Base-by-base conservation (phyloP, 768 basidiomycete species). In the Bullera alba region DNA sequence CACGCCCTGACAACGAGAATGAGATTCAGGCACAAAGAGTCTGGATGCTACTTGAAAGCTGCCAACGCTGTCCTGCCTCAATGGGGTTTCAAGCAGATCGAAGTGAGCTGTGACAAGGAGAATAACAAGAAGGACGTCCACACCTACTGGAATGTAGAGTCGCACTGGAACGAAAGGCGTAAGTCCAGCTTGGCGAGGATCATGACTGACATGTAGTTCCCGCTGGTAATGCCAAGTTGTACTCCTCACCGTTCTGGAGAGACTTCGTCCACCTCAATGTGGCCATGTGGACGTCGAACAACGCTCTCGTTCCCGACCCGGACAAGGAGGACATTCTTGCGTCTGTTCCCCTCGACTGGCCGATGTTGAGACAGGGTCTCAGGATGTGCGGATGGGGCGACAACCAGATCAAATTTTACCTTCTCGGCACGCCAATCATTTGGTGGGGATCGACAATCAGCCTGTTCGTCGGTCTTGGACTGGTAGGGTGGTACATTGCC, bases 251-350 rank as follows among this genome's bases (percentile, higher is more conserved):
- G 0, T 99, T 99, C 79, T 75, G 93, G 39, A 83, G 86, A 45
- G 93, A 99, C 75, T 99, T 99, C 74, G 92, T 89, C 84, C 93
- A 99, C 70, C 81, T 99, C 50, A 99, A 99, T 66, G 89, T 99
- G 22, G 95, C 92, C 6, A 99, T 99, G 95, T 91, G 92, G 88
- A 95, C 93, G 0, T 96, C 95, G 4, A 99, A 99, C 76, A 99
- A 99, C 67, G 93, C 95, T 0, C 83, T 99, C 48, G 72, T 97
- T 34, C 95, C 95, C 1, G 91, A 99, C 65, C 90, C 93, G 0
- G 95, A 99, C 77, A 97, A 97, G 75, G 89, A 93, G 61, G 95
- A 99, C 70, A 89, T 96, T 67, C 82, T 99, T 45, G 95, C 93
- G 0, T 93, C 90, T 28, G 81, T 80, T 60, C 92, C 93, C 0